Evolutionary conservation across 73 alveolate species (phyloP).

Genomic region (Stentor roeselii): DNA sequence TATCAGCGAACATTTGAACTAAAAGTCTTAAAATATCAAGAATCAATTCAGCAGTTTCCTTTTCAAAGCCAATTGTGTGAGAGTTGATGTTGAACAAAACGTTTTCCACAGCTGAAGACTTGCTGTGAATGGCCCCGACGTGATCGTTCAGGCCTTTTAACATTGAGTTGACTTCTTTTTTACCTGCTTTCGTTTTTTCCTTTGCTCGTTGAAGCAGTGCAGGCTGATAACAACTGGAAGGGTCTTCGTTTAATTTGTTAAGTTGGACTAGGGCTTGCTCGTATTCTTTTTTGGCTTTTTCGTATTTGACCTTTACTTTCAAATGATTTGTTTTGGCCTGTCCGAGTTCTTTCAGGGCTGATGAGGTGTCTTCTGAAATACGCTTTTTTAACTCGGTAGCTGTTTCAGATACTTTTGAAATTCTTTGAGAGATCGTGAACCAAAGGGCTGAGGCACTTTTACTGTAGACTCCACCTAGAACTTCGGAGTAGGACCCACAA

Average conservation of each 20-base stretch:
- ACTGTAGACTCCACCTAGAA: slow-evolving; percentile 19
- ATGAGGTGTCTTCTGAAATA: neutral
- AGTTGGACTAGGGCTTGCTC: neutral
- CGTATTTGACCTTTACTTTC: slow-evolving; percentile 5
- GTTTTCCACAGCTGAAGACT: neutral
- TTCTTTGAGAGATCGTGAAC: neutral
- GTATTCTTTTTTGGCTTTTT: slow-evolving; percentile 7
- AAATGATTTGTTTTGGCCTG: neutral
- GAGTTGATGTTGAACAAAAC: neutral
- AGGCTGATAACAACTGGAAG: neutral
- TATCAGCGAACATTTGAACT: neutral
- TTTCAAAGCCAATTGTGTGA: neutral
- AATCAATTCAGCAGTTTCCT: neutral
- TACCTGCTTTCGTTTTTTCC: slow-evolving; percentile 4
- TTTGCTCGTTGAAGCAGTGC: neutral
- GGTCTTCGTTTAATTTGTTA: neutral
- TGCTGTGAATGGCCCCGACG: neutral
- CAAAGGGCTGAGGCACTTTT: neutral
- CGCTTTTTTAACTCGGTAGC: neutral
- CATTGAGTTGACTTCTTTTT: neutral
- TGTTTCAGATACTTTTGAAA: neutral
- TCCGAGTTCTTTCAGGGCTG: neutral
- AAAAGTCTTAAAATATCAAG: neutral
- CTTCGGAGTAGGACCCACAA: neutral
- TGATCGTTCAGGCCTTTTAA: neutral